phyloP scores from a whole-genome alignment of 2,329 filamentous ascomycete species.

The Diaporthe aspalathi region DNA sequence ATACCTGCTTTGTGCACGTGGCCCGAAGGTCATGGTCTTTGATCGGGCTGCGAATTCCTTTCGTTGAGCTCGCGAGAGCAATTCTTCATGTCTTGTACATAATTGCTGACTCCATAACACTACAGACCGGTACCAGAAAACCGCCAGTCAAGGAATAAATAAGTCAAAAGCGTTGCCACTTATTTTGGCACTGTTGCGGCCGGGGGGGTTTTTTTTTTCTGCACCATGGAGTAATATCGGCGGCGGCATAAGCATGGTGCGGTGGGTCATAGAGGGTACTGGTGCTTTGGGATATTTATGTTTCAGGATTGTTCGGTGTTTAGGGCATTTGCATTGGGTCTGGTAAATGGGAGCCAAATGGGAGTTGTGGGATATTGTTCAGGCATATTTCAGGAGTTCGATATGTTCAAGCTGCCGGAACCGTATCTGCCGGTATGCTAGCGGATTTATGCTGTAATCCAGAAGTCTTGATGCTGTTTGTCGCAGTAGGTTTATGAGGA shows the following conservation, averaged over 20 bases:
- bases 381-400: slow-evolving; percentile 4
- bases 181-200: not conserved
- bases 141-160: slow-evolving; percentile 22
- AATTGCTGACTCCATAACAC: not conserved
- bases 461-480: not conserved
- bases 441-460: not conserved
- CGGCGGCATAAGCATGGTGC: not conserved
- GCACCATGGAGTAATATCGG: slow-evolving; percentile 10
- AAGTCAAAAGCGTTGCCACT: not conserved
- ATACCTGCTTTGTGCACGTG: not conserved
- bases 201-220: not conserved
- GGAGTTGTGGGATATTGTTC: not conserved
- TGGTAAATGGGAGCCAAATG: slow-evolving; percentile 9
- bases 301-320: slow-evolving; percentile 3
- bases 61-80: no score
- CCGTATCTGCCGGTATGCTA: not conserved
- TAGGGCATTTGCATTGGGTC: not conserved
- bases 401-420: not conserved
- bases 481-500: not conserved
- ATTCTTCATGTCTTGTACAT: not conserved
- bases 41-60: no score
- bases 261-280: not conserved
- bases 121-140: slow-evolving; percentile 8
- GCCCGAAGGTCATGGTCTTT: not conserved
- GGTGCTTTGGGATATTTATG: not conserved